Conservation (phyloP, 2,329 filamentous ascomycete species). For the Aspergillus chevalieri region DNA sequence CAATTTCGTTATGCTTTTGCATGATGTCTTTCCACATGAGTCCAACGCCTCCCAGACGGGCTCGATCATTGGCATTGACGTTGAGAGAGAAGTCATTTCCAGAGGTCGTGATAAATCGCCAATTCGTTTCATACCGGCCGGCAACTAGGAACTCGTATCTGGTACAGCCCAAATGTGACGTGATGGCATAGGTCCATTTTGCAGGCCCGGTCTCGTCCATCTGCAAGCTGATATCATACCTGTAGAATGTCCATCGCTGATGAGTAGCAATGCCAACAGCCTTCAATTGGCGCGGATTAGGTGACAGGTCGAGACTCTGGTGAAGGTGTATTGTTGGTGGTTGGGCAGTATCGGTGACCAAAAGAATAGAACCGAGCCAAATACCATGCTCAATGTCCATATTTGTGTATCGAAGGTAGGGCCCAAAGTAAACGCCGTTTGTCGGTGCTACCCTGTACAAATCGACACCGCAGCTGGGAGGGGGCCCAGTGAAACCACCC, state of each 20-base stretch:
- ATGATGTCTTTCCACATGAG: slow-evolving; percentile 99
- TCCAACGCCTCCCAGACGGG: slow-evolving; percentile 78
- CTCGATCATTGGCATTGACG: slow-evolving; percentile 78
- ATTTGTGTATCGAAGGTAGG: slow-evolving; percentile 90
- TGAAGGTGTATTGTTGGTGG: slow-evolving; percentile 96
- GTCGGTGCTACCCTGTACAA: slow-evolving; percentile 90
- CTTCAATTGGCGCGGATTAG: slow-evolving; percentile 82
- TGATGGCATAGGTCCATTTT: slow-evolving; percentile 97
- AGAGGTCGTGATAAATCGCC: slow-evolving; percentile 93
- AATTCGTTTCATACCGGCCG: slow-evolving; percentile 80
- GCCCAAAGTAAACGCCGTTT: slow-evolving; percentile 96
- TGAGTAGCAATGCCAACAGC: slow-evolving; percentile 79
- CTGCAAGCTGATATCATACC: slow-evolving; percentile 81
- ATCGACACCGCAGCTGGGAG: slow-evolving; percentile 80
- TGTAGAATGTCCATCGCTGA: slow-evolving; percentile 91
- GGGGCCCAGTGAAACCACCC: slow-evolving; percentile 82
- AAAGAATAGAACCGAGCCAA: slow-evolving; percentile 89
- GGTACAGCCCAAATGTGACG: slow-evolving; percentile 94
- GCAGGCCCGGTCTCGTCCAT: slow-evolving; percentile 76
- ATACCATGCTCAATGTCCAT: slow-evolving; percentile 89
- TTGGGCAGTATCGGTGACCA: slow-evolving; percentile 84
- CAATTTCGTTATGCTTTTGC: slow-evolving; percentile 93
- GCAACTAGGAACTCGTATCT: slow-evolving; percentile 95
- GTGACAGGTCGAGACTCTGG: slow-evolving; percentile 80
- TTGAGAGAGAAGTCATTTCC: slow-evolving; percentile 91